A percentile compares a stretch with the other conserved stretches of the same genome.
These are phyloP conservation scores for Populus trichocarpa DNA, from an alignment of 441 rosid genomes.

Conservation along the genomic window DNA sequence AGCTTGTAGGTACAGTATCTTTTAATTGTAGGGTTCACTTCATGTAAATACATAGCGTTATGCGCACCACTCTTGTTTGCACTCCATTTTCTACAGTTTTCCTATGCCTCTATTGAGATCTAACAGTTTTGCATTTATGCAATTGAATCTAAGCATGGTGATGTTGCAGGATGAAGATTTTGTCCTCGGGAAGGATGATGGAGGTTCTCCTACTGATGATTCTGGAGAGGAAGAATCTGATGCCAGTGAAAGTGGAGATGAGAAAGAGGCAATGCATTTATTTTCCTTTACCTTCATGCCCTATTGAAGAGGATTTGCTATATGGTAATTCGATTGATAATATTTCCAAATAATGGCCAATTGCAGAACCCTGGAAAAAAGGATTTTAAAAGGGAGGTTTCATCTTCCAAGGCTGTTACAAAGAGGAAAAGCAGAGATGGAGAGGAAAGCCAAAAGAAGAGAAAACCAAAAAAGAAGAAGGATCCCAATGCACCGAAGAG, in stretches of 20 bases:
- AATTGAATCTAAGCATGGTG: neutral
- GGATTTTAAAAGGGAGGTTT: slow-evolving; percentile 61
- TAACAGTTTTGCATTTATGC: neutral
- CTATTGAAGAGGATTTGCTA: neutral
- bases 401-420: slow-evolving; percentile 52
- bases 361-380: slow-evolving; percentile 72
- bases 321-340: neutral
- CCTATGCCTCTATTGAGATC: neutral
- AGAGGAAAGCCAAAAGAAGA: slow-evolving; percentile 73
- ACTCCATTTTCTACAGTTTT: neutral
- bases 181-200: slow-evolving; percentile 78
- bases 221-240: slow-evolving; percentile 88
- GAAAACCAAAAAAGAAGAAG: slow-evolving; percentile 77
- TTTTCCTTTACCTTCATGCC: neutral
- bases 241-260: slow-evolving; percentile 70
- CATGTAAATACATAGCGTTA: neutral
- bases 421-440: slow-evolving; percentile 72
- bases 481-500: slow-evolving; percentile 99
- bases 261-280: slow-evolving; percentile 58
- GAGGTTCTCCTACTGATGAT: slow-evolving; percentile 96
- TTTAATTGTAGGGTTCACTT: neutral
- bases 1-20: slow-evolving; percentile 4
- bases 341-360: neutral
- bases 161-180: slow-evolving; percentile 85
- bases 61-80: neutral